Base-by-base conservation (phyloP, 345 rosid species). In the Rhodomyrtus tomentosa region DNA sequence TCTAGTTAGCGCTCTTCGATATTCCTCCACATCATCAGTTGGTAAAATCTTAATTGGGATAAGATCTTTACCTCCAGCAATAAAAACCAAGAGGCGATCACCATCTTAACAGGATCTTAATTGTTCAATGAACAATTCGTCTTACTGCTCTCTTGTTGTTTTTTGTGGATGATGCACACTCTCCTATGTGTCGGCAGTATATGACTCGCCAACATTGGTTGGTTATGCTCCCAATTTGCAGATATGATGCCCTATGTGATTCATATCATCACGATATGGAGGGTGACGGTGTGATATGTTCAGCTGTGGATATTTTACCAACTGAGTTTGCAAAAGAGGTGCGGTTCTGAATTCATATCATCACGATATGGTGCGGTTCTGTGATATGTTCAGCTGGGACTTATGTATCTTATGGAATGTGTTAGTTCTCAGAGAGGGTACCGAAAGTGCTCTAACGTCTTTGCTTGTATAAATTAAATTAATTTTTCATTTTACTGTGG, bases 251-350 rank as follows among this genome's bases (percentile, higher is more conserved):
- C 12, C 40, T 55, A 38, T 89, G 82, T 27, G 84, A 90, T 87
- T 91, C 97, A 8, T 95, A 92, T 92, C 89, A 95, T 85, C 58
- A 85, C 76, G 97, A 93, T 85, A 92, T 96, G 95, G 99, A 96
- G 68, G 98, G 98, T 24, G 86, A 91, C 51, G 99, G 99, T 13
- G 51, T 96, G 83, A 87, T 95, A 81, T 93, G 95, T 88, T 90
- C 92, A 87, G 97, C 98, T 27, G 89, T 96, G 42, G 99, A 96
- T 83, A 95, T 92, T 90, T 94, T 96, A 89, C 99, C 99, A 27
- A 96, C 98, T 52, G 93, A 96, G 88, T 96, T 96, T 88, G 99
- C 99, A 55, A 96, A 94, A 87, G 99, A 96, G 96, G 98, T 96
- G 86, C 18, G 55, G 80, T 81, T 81, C 40, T 29, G 62, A 82